A percentile compares a stretch with the other conserved stretches of the same genome.
Evolutionary conservation across 1,284 basidiomycete genomes (phyloP).

Genomic region (Moniliophthora roreri): DNA sequence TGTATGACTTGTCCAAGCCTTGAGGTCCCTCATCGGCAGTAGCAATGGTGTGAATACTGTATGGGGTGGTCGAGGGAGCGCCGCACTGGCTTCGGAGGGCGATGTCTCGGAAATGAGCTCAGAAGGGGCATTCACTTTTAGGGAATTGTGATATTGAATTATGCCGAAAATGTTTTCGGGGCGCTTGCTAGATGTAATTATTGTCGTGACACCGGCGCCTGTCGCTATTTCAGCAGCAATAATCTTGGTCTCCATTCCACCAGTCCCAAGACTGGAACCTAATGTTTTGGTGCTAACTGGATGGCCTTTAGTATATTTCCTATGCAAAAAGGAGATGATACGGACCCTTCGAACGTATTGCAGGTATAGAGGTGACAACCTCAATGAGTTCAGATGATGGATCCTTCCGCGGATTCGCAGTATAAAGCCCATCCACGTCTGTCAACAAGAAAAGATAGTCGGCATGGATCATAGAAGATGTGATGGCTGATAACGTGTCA

Average conservation of each 20-base stretch:
- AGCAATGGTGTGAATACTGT: constrained; percentile 13
- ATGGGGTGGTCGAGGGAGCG: constrained; percentile 16
- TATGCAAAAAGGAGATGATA: constrained; percentile 1
- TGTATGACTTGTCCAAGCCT: constrained; percentile 95
- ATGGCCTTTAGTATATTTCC: neutral
- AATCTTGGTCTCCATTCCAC: constrained; percentile 99
- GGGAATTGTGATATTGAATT: constrained; percentile 68
- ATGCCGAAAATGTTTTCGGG: constrained; percentile 82
- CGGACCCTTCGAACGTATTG: constrained; percentile 83
- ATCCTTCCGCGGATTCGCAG: constrained; percentile 91
- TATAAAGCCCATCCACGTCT: constrained; percentile 96
- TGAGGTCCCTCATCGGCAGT: constrained; percentile 73
- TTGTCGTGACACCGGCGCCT: constrained; percentile 92
- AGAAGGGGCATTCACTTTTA: constrained; percentile 27
- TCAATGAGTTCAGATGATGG: constrained; percentile 81
- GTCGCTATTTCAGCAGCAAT: constrained; percentile 98
- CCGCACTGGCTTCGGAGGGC: constrained; percentile 31
- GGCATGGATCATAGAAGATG: constrained; percentile 95
- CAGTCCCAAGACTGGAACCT: constrained; percentile 93
- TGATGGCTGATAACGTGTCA: constrained; percentile 96
- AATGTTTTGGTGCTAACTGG: constrained; percentile 89
- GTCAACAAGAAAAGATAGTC: constrained; percentile 97
- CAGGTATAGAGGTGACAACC: constrained; percentile 80
- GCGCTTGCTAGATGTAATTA: constrained; percentile 84
- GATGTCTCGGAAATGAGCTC: constrained; percentile 34